Base-by-base conservation (phyloP, 2,329 filamentous ascomycete genomes). In the Metarhizium album region DNA sequence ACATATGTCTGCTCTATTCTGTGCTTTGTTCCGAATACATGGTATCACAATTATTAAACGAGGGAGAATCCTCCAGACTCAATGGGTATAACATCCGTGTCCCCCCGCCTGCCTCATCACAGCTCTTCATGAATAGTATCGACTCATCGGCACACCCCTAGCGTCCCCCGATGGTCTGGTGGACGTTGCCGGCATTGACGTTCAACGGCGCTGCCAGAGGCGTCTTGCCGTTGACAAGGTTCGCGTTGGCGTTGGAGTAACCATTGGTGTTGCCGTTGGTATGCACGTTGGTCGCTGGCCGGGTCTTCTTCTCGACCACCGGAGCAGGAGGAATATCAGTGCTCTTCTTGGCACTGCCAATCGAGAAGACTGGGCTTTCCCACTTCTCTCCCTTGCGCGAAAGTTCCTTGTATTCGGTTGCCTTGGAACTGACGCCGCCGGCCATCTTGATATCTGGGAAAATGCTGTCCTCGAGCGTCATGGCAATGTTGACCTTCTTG, bases 321-420 rank as follows among this genome's bases (percentile, higher is more conserved):
- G 77, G 77, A 2, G 75, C 71, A n/a, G 62, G 64, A 2, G 90
- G 90, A 42, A 96, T 76, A 61, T 86, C 79, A 23, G 70, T 76
- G 42, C 87, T 89, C 69, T 84, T 83, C 50, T 79, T 74, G 11
- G 90, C 90, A 42, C 72, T 78, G 46, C 93, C 91, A 59, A 97
- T 85, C 53, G 82, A 84, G 74, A 98, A 98, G 62, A 98, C 82
- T 9, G 91, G 89, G 54, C 87, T 94, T 75, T 95, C 86, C 93
- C 93, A 98, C 67, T 83, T 84, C 51, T 95, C 87, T 48, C 93
- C 93, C 80, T 93, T 89, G 58, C 74, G 75, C 8, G 91, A 88
- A 52, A 95, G 77, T 22, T 96, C 82, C 72, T 83, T 88, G 78
- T 94, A 97, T 69, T 95, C 89, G 23, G 88, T 94, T 9, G 91